Conservation (phyloP, 805 yeast species). For the Cyberlindnera sargentensis region DNA sequence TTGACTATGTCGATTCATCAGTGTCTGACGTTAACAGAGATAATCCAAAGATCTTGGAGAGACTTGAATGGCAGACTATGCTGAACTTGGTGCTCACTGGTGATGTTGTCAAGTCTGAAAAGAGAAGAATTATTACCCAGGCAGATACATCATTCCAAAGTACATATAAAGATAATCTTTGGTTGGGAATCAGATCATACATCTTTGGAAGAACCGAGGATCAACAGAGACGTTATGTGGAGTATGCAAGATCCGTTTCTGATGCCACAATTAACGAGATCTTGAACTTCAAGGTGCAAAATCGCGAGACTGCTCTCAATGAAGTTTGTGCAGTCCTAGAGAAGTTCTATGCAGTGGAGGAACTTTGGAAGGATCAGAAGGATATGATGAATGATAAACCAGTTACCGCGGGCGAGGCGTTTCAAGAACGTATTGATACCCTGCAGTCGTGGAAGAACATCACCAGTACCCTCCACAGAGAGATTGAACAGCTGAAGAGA, state of each 20-base stretch:
- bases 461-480: conserved; percentile 59
- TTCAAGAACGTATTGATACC: conserved; percentile 63
- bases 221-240: conserved; percentile 65
- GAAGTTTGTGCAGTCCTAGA: conserved; percentile 54
- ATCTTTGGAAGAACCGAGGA: conserved; percentile 72
- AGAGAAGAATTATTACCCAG: conserved; percentile 60
- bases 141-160: conserved; percentile 44
- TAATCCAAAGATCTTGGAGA: conserved; percentile 47
- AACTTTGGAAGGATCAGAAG: conserved; percentile 69
- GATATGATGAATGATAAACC: conserved; percentile 82
- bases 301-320: conserved; percentile 35
- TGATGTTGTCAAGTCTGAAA: conserved; percentile 88
- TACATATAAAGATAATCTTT: conserved; percentile 61
- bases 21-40: conserved; percentile 18
- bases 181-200: conserved; percentile 86
- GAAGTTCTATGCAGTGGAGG: conserved; percentile 59
- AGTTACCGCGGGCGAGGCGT: conserved; percentile 52
- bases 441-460: conserved; percentile 79
- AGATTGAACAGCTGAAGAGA: conserved; percentile 48
- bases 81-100: conserved; percentile 85
- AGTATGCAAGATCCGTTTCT: conserved; percentile 63
- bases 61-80: conserved; percentile 96
- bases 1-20: conserved; percentile 31
- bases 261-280: conserved; percentile 70
- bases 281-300: conserved; percentile 49